phyloP scores from a whole-genome alignment of 2,329 filamentous ascomycete genomes.

The Ophiostoma piceae region DNA sequence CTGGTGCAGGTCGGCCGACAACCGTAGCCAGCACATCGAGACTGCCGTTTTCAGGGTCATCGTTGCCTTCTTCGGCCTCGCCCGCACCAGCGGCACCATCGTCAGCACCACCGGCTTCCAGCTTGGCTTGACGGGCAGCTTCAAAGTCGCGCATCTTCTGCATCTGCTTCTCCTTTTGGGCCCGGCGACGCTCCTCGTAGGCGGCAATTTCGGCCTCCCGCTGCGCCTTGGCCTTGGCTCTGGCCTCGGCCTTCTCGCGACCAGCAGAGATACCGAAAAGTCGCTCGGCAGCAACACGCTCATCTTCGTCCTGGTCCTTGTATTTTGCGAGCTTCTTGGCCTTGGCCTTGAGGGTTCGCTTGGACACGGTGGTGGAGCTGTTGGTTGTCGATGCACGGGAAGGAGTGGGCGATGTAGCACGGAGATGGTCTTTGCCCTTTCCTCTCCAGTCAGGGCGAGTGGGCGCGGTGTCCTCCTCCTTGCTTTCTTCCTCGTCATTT shows the following conservation, averaged over 20 bases:
- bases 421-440: constrained; percentile 19
- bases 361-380: constrained; percentile 41
- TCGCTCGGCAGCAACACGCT: constrained; percentile 74
- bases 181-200: constrained; percentile 67
- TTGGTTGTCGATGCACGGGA: constrained; percentile 31
- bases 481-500: neutral
- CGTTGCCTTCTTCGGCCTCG: constrained; percentile 51
- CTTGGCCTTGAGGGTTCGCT: constrained; percentile 74
- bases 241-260: constrained; percentile 62
- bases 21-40: constrained; percentile 58
- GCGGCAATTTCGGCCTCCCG: constrained; percentile 68
- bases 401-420: constrained; percentile 23
- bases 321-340: constrained; percentile 92
- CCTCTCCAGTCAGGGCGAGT: neutral
- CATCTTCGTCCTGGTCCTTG: constrained; percentile 89
- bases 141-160: constrained; percentile 72
- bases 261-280: constrained; percentile 75
- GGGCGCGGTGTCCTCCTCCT: neutral
- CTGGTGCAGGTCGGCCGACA: constrained; percentile 69
- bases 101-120: constrained; percentile 53
- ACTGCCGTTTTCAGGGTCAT: constrained; percentile 51
- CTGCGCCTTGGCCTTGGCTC: constrained; percentile 60
- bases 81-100: constrained; percentile 52
- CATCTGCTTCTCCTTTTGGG: constrained; percentile 74
- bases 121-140: constrained; percentile 57